Base-by-base conservation (phyloP, 2,329 filamentous ascomycete species). In the Cordyceps pruinosa region DNA sequence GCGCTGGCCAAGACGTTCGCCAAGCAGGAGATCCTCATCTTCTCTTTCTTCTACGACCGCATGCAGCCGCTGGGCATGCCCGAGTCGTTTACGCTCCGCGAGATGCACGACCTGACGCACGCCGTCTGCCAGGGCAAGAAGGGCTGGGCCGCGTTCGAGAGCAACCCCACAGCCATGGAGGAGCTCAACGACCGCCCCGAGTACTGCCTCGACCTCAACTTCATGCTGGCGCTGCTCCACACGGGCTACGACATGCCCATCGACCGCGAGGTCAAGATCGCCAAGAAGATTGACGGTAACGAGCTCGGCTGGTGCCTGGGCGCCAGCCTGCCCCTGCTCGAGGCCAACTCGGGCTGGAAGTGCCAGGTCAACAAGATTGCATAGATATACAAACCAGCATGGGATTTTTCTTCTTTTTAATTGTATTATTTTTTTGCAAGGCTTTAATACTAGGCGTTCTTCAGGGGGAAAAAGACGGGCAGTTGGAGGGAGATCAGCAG, bases 221-320 rank as follows among this genome's bases (percentile, higher is more conserved):
- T 97, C 69, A 97, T 97, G 90, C 76, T 96, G 66, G 89, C 89
- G 26, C 78, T 99, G 58, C 77, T 97, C 56, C 92, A 97, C 73
- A 96, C 90, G 6, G 94, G 94, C 3, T 99, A 99, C 68, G 94
- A 97, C 64, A 97, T 99, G 90, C 93, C 93, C 4, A 86, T 97
- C 66, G 90, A 96, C 64, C 83, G 95, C 39, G 94, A 99, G 73
- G 91, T 99, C 63, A 93, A 89, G 80, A 96, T 97, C 69, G 94
- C 93, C 59, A 99, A 99, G 88, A 96, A 97, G 81, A 96, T 99
- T 69, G 93, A 95, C 77, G 86, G 86, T 57, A 97, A 97, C 72
- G 95, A 99, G 77, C 76, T 99, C 66, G 94, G 94, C 39, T 99
- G 94, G 94, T 97, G 93, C 76, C 79, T 99, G 68, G 94, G 94